Conservation (phyloP, 1,139 yeast species). For the Yamadazyma trypodendri region DNA sequence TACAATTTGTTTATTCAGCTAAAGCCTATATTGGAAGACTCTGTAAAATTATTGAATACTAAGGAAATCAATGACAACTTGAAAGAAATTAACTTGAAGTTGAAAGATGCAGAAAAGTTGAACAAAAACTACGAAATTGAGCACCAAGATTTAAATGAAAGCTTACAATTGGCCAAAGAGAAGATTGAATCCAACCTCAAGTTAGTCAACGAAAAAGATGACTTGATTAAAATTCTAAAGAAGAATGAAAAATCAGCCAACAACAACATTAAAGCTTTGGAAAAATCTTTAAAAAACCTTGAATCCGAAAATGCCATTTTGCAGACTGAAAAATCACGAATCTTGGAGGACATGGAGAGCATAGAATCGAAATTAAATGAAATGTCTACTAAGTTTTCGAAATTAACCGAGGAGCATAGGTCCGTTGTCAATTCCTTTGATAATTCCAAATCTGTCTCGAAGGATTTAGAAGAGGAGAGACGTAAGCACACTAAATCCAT, state of each 20-base stretch:
- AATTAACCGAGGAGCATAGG: conserved; percentile 19
- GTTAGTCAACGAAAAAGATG: conserved; percentile 28
- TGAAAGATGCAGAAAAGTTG: conserved; percentile 43
- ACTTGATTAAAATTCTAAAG: conserved; percentile 23
- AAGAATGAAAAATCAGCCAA: conserved; percentile 23
- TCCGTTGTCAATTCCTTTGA: conserved; percentile 8
- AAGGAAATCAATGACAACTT: conserved; percentile 55
- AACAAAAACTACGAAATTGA: conserved; percentile 45
- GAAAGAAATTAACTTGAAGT: conserved; percentile 33
- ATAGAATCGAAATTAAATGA: conserved; percentile 27
- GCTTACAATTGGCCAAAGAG: conserved; percentile 51
- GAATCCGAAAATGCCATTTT: conserved; percentile 18
- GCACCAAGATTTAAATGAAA: conserved; percentile 46
- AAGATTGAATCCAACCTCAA: conserved; percentile 28
- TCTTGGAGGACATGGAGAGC: conserved; percentile 14
- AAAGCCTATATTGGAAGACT: conserved; percentile 74
- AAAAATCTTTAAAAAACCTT: conserved; percentile 14
- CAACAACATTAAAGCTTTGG: conserved; percentile 19
- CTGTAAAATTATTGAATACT: conserved; percentile 55
- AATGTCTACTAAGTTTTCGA: conserved; percentile 19
- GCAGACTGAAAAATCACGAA: conserved; percentile 19
- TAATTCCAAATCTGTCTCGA: conserved; percentile 6
- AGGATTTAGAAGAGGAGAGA: conserved; percentile 16
- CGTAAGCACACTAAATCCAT: conserved; percentile 19
- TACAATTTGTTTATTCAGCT: conserved; percentile 67